Evolutionary conservation across 768 basidiomycete species (phyloP).

Genomic region (Macrolepiota dolichaula): DNA sequence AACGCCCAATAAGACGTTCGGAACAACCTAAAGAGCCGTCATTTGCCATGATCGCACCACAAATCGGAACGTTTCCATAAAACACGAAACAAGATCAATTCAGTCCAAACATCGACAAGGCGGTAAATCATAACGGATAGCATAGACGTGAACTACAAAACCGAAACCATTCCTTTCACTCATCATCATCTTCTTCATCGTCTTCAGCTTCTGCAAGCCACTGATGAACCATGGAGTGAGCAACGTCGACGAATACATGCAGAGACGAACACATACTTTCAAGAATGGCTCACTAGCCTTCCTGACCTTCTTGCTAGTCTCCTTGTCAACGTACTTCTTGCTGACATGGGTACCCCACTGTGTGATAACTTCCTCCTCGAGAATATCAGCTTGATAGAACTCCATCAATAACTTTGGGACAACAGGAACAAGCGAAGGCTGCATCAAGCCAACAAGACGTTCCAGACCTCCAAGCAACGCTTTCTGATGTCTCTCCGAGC

Average conservation of each 20-base stretch:
- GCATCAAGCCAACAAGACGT: constrained; percentile 68
- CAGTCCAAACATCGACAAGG: neutral
- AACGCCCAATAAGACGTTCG: no score
- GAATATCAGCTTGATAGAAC: constrained; percentile 87
- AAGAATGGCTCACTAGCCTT: constrained; percentile 96
- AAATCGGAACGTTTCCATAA: neutral
- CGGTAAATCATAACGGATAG: neutral
- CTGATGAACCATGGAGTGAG: constrained; percentile 27
- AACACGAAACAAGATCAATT: neutral
- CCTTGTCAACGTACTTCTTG: constrained; percentile 95
- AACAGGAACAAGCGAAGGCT: constrained; percentile 65
- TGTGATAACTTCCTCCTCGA: constrained; percentile 87
- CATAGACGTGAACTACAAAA: neutral
- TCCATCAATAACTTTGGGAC: constrained; percentile 94
- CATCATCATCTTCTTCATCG: constrained; percentile 47
- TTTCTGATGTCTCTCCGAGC: constrained; percentile 95
- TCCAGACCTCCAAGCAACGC: constrained; percentile 91
- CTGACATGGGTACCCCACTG: constrained; percentile 97
- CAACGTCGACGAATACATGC: neutral
- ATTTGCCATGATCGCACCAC: neutral
- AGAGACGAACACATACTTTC: constrained; percentile 49
- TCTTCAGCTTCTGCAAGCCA: constrained; percentile 91
- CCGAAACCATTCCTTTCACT: neutral
- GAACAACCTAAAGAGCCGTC: no score
- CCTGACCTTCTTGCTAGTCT: constrained; percentile 91